Evolutionary conservation across 768 basidiomycete genomes (phyloP).

Genomic region (Xerocomus potaroensis): DNA sequence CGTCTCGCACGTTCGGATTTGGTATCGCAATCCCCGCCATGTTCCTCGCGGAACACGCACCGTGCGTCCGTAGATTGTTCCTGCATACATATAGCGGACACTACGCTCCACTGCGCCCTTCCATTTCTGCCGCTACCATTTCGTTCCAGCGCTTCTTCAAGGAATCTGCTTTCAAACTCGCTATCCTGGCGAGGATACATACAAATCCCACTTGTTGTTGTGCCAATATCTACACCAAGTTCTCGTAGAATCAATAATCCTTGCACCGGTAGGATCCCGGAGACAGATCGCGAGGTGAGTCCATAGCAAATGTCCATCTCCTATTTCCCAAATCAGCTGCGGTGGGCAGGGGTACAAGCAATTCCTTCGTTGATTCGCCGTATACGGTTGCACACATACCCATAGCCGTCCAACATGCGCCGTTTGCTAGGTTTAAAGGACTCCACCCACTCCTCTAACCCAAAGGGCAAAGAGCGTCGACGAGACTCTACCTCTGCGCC

Average conservation of each 20-base stretch:
- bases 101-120: constrained; percentile 6
- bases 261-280: constrained; percentile 1
- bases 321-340: constrained; percentile 16
- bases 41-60: constrained; percentile 14
- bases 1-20: constrained; percentile 4
- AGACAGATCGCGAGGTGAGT: constrained; percentile 12
- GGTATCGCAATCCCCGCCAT: constrained; percentile 1
- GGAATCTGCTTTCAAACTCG: not conserved
- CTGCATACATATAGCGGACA: constrained; percentile 23
- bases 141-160: not conserved
- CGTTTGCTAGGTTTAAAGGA: constrained; percentile 30
- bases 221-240: not conserved
- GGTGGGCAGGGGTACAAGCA: constrained; percentile 12
- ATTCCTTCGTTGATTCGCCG: constrained; percentile 15
- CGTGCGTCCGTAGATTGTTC: constrained; percentile 2
- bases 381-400: constrained; percentile 9
- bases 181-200: constrained; percentile 3
- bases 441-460: constrained; percentile 5
- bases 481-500: constrained; percentile 6
- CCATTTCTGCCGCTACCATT: constrained; percentile 9
- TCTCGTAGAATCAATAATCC: constrained; percentile 4
- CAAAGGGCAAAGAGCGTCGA: constrained; percentile 27
- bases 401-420: constrained; percentile 24
- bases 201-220: not conserved
- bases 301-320: not conserved